phyloP scores from a whole-genome alignment of 345 rosid species.

The Citrus hindsii region DNA sequence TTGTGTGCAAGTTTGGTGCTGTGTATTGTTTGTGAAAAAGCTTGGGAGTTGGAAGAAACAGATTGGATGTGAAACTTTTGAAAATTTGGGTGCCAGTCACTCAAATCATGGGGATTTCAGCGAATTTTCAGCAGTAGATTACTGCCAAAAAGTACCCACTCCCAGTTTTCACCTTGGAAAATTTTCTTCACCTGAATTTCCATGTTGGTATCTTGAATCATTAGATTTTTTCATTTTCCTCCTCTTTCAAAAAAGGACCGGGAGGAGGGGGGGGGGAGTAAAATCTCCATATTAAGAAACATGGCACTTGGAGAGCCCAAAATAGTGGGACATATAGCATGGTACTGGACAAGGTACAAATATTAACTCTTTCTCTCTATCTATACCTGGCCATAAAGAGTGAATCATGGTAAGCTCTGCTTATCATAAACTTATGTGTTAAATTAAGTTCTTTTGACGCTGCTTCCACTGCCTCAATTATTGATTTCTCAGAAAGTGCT shows the following conservation, averaged over 20 bases:
- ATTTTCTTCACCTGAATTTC: not conserved
- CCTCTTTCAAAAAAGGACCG: not conserved
- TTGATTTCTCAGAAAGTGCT: constrained; percentile 61
- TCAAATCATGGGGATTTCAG: not conserved
- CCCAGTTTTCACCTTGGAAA: not conserved
- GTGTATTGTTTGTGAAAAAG: not conserved
- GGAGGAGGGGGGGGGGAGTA: too few species aligned
- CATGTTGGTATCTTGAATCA: not conserved
- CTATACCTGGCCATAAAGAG: constrained; percentile 92
- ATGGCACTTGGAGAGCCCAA: not conserved
- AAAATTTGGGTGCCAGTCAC: not conserved
- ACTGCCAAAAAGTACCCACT: not conserved
- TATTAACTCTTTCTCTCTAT: not conserved
- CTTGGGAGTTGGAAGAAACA: not conserved
- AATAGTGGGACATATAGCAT: not conserved
- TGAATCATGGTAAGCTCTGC: constrained; percentile 97
- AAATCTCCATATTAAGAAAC: not conserved
- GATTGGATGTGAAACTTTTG: not conserved
- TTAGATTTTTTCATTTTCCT: not conserved
- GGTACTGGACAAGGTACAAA: not conserved
- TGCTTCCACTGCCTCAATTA: constrained; percentile 62
- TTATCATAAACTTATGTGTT: constrained; percentile 76
- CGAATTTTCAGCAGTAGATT: not conserved
- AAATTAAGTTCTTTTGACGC: constrained; percentile 70
- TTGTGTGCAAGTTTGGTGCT: not conserved